phyloP scores from a whole-genome alignment of 2,329 filamentous ascomycete species.

The Penicillium sumatraense region DNA sequence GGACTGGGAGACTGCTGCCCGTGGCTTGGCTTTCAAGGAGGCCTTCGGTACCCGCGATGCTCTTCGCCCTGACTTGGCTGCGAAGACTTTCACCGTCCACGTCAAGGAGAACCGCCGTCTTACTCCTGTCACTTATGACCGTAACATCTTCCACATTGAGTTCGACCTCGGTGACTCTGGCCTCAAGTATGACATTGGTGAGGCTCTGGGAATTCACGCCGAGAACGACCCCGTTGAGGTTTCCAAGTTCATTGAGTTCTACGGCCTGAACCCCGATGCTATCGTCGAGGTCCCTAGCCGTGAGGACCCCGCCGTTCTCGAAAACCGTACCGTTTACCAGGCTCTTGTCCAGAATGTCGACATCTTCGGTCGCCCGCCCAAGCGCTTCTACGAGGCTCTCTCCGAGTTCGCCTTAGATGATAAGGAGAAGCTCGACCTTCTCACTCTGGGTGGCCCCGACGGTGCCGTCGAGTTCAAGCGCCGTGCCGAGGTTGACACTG shows the following conservation, averaged over 20 bases:
- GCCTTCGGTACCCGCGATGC: constrained; percentile 75
- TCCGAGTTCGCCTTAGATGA: constrained; percentile 84
- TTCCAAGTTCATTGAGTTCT: constrained; percentile 83
- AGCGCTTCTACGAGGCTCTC: constrained; percentile 95
- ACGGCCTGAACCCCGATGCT: constrained; percentile 80
- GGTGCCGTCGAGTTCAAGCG: constrained; percentile 91
- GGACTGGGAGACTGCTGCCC: constrained; percentile 83
- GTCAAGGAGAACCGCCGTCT: constrained; percentile 96
- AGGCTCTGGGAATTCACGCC: constrained; percentile 93
- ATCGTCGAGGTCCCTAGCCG: constrained; percentile 90
- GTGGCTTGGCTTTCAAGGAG: constrained; percentile 91
- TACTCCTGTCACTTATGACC: constrained; percentile 85
- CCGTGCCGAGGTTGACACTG: constrained; percentile 84
- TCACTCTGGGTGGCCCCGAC: constrained; percentile 74
- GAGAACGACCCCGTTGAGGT: constrained; percentile 86
- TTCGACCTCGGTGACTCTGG: constrained; percentile 93
- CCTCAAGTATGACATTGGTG: constrained; percentile 94
- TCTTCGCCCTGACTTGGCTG: constrained; percentile 82
- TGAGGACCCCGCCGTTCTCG: constrained; percentile 73
- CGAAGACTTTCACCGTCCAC: constrained; percentile 83
- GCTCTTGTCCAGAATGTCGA: constrained; percentile 90
- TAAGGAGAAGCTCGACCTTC: constrained; percentile 78
- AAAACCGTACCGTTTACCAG: constrained; percentile 92
- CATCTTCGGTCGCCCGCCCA: constrained; percentile 94
- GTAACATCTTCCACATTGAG: constrained; percentile 99